Base-by-base conservation (phyloP, 1,139 yeast species). In the Pichia sp. region DNA sequence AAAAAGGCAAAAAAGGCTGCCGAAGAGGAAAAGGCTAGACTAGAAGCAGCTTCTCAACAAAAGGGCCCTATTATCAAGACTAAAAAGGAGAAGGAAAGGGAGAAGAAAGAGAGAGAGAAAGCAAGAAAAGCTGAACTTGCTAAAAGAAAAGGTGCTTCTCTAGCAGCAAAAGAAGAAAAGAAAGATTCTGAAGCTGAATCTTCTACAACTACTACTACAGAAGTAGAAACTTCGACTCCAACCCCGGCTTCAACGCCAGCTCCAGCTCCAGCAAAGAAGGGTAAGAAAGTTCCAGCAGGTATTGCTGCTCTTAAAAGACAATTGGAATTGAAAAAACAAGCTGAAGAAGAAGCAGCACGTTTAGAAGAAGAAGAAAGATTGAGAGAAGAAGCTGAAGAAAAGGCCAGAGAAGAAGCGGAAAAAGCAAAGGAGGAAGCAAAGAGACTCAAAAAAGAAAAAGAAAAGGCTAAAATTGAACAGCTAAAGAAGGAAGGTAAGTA, bases 21-120 rank as follows among this genome's bases (percentile, higher is more conserved):
- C 39, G 63, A 55, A 32, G 63, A 56, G 57, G 63, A 70, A 63
- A 58, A 45, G 49, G 61, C 45, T 53, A 38, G 21, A 8, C 67
- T 60, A 25, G 62, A 62, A 28, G 60, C 61, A 28, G 74, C 71
- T 38, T 31, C 44, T 14, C 51, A 50, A 38, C 51, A 53, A 33
- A 55, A 54, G 39, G 88, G 77, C 32, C 84, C 93, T 38, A 74
- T 78, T 51, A 68, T 89, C 56, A 85, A 91, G 65, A 79, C 94
- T 45, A 93, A 91, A 73, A 93, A 93, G 68, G 98, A 91, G 61
- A 93, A 91, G 72, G 99, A 91, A 66, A 84, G 78, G 65, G 94
- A 91, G 62, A 91, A 89, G 83, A 93, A 91, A 66, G 99, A 91
- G 67, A 84, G 84, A 51, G 98, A 91, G 64, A 93, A 91, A 72